phyloP scores from a whole-genome alignment of 2,329 filamentous ascomycete genomes.

The Diaporthe amygdali region DNA sequence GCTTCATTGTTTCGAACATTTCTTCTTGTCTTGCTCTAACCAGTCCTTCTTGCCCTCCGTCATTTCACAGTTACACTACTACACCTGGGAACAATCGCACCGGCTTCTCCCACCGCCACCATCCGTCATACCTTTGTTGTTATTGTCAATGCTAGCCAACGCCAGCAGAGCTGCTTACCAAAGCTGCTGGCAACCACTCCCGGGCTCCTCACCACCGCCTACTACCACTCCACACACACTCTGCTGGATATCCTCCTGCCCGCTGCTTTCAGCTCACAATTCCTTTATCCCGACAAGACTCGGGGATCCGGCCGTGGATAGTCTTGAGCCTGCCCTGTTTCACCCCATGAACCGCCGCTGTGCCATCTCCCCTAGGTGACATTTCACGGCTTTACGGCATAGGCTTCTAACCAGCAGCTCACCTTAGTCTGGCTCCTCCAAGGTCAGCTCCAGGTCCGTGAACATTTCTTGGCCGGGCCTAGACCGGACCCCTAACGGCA shows the following conservation, averaged over 20 bases:
- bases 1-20: not conserved
- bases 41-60: not conserved
- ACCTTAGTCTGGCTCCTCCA: not conserved
- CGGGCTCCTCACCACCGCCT: not conserved
- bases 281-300: not conserved
- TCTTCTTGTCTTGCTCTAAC: not conserved
- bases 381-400: not conserved
- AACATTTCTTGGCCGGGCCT: constrained; percentile 15
- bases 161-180: not conserved
- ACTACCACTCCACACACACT: not conserved
- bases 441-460: not conserved
- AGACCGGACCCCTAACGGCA: not conserved
- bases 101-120: not conserved
- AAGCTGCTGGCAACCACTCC: not conserved
- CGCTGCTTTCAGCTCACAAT: not conserved
- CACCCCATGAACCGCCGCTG: not conserved
- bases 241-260: not conserved
- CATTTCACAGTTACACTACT: not conserved
- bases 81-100: not conserved
- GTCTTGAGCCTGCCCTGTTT: not conserved
- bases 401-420: not conserved
- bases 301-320: not conserved
- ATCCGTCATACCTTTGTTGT: constrained; percentile 6
- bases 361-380: not conserved
- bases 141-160: not conserved